Conservation (phyloP, 2,329 filamentous ascomycete genomes). For the Plectosphaerella cucumerina region DNA sequence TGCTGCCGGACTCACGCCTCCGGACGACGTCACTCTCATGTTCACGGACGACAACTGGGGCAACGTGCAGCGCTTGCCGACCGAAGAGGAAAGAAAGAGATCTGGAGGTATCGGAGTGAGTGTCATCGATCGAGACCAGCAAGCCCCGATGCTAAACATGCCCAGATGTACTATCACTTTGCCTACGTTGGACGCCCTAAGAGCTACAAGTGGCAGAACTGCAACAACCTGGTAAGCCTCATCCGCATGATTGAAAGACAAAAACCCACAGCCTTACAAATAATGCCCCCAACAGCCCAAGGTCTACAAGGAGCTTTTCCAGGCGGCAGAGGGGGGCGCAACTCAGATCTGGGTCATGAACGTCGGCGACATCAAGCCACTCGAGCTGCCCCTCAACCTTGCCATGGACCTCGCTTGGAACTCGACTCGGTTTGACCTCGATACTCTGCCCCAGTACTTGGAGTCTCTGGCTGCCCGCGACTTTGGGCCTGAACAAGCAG, state of each 20-base stretch:
- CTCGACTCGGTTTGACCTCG: slow-evolving; percentile 37
- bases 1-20: slow-evolving; percentile 46
- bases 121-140: background rate
- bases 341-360: slow-evolving; percentile 62
- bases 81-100: slow-evolving; percentile 46
- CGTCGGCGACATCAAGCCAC: slow-evolving; percentile 59
- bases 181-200: slow-evolving; percentile 30
- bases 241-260: slow-evolving; percentile 24
- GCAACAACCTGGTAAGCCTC: slow-evolving; percentile 45
- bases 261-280: background rate
- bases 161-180: slow-evolving; percentile 43
- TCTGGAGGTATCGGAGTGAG: slow-evolving; percentile 52
- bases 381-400: slow-evolving; percentile 52
- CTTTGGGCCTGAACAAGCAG: slow-evolving; percentile 44
- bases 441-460: slow-evolving; percentile 42
- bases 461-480: slow-evolving; percentile 48
- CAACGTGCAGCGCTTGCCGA: slow-evolving; percentile 51
- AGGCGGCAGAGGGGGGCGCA: slow-evolving; percentile 51
- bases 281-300: slow-evolving; percentile 12
- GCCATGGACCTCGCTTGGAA: slow-evolving; percentile 57
- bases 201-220: slow-evolving; percentile 46
- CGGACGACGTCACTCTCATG: slow-evolving; percentile 55
- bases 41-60: slow-evolving; percentile 61
- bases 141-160: background rate
- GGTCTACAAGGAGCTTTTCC: slow-evolving; percentile 37